Evolutionary conservation across 2,329 filamentous ascomycete species (phyloP).

Genomic region (Fusarium paranaense): DNA sequence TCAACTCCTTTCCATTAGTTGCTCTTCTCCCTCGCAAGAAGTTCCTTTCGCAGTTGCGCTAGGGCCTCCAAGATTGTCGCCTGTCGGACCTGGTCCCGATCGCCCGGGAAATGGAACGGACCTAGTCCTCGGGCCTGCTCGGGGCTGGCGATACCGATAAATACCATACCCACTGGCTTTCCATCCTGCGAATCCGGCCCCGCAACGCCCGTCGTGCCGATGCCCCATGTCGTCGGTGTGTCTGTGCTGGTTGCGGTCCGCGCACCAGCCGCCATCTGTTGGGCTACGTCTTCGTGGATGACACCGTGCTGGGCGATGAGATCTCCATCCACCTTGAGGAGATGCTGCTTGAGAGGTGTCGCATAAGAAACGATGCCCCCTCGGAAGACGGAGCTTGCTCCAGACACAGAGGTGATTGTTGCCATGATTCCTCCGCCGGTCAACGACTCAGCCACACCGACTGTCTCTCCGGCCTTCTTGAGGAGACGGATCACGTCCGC

Average conservation of each 20-base stretch:
- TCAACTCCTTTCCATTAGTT: neutral
- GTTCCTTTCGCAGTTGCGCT: conserved; percentile 14
- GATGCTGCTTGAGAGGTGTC: conserved; percentile 43
- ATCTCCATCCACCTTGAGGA: conserved; percentile 39
- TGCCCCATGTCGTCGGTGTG: conserved; percentile 32
- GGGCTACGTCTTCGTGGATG: conserved; percentile 32
- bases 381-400: conserved; percentile 47
- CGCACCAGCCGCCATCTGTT: conserved; percentile 34
- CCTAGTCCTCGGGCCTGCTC: conserved; percentile 13
- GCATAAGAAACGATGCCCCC: conserved; percentile 50
- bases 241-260: conserved; percentile 21
- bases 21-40: neutral
- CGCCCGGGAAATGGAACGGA: conserved; percentile 27
- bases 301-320: conserved; percentile 23
- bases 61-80: conserved; percentile 12
- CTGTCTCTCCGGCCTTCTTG: conserved; percentile 37
- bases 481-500: conserved; percentile 29
- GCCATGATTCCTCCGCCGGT: conserved; percentile 49
- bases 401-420: conserved; percentile 45
- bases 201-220: conserved; percentile 29
- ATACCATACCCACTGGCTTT: conserved; percentile 27
- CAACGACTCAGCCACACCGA: conserved; percentile 48
- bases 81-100: conserved; percentile 16
- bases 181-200: conserved; percentile 27
- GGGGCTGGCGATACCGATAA: conserved; percentile 25